Evolutionary conservation across 2,329 filamentous ascomycete genomes (phyloP).

Genomic region (Diaporthe helianthi): DNA sequence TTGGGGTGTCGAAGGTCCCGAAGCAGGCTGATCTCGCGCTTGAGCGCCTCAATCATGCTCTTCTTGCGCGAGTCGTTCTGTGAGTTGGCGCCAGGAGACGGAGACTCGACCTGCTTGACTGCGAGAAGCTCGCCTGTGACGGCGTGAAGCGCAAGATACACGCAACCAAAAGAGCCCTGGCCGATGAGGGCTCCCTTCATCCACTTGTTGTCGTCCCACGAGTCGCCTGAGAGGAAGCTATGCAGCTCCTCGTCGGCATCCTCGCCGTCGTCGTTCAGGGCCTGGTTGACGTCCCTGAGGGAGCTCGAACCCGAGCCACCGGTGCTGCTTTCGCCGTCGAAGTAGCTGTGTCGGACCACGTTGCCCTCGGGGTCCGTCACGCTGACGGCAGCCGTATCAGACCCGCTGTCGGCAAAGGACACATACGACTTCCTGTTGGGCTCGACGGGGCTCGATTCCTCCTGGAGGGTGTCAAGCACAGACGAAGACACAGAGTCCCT

Average conservation of each 20-base stretch:
- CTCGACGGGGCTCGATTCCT: slow-evolving; percentile 82
- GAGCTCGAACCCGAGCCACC: slow-evolving; percentile 70
- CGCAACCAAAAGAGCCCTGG: slow-evolving; percentile 94
- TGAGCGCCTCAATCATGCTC: slow-evolving; percentile 96
- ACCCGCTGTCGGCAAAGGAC: slow-evolving; percentile 79
- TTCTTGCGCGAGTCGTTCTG: slow-evolving; percentile 91
- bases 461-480: slow-evolving; percentile 86
- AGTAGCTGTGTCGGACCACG: slow-evolving; percentile 77
- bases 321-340: slow-evolving; percentile 76
- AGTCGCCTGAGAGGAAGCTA: slow-evolving; percentile 90
- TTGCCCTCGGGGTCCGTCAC: slow-evolving; percentile 81
- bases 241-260: slow-evolving; percentile 88
- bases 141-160: slow-evolving; percentile 93
- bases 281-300: slow-evolving; percentile 82
- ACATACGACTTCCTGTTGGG: slow-evolving; percentile 95
- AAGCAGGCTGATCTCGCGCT: slow-evolving; percentile 93
- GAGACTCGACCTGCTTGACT: slow-evolving; percentile 96
- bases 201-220: slow-evolving; percentile 97
- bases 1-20: slow-evolving; percentile 95
- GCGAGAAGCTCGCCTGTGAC: slow-evolving; percentile 97
- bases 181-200: slow-evolving; percentile 99
- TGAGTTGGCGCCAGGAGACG: slow-evolving; percentile 77
- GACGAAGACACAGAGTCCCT: slow-evolving; percentile 90
- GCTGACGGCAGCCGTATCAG: slow-evolving; percentile 73
- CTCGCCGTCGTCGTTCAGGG: slow-evolving; percentile 88